Evolutionary conservation across 2,329 filamentous ascomycete species (phyloP).

Genomic region (Pestalotiopsis sp.): DNA sequence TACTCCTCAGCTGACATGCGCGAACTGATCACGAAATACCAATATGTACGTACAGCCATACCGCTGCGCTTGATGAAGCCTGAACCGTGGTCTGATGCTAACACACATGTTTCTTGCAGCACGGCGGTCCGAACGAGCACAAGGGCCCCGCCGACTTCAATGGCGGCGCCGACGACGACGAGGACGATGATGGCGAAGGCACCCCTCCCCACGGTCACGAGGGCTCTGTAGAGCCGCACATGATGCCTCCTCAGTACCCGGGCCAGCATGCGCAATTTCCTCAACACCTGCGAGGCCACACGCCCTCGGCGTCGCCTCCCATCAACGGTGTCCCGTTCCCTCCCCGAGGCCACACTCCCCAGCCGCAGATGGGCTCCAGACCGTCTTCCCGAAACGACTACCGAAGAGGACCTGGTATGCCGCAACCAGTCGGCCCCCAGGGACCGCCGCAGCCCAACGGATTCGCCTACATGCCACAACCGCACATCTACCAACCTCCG

Average conservation of each 20-base stretch:
- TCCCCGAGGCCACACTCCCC: slow-evolving; percentile 78
- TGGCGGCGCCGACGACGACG: slow-evolving; percentile 84
- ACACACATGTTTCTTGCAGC: slow-evolving; percentile 54
- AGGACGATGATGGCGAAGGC: slow-evolving; percentile 74
- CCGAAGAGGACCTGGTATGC: slow-evolving; percentile 75
- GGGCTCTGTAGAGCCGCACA: slow-evolving; percentile 52
- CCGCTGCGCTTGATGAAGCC: slow-evolving; percentile 16
- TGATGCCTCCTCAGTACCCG: slow-evolving; percentile 73
- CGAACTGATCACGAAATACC: slow-evolving; percentile 84
- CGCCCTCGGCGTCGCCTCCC: slow-evolving; percentile 86
- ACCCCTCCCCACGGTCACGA: slow-evolving; percentile 72
- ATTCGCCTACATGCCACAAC: slow-evolving; percentile 84
- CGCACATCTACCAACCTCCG: slow-evolving; percentile 79
- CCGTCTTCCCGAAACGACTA: slow-evolving; percentile 81
- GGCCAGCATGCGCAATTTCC: slow-evolving; percentile 72
- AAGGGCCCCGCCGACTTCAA: slow-evolving; percentile 94
- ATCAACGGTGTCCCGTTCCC: slow-evolving; percentile 78
- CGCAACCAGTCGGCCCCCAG: slow-evolving; percentile 61
- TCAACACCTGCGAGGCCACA: slow-evolving; percentile 74
- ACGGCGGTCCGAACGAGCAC: slow-evolving; percentile 91
- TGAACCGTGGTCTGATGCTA: neutral
- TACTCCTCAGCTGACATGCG: slow-evolving; percentile 95
- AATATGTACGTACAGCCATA: slow-evolving; percentile 71
- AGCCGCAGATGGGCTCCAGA: slow-evolving; percentile 74
- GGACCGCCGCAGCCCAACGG: slow-evolving; percentile 69